Evolutionary conservation across 176 grass and related monocot species (phyloP).

Genomic region (Canna indica): DNA sequence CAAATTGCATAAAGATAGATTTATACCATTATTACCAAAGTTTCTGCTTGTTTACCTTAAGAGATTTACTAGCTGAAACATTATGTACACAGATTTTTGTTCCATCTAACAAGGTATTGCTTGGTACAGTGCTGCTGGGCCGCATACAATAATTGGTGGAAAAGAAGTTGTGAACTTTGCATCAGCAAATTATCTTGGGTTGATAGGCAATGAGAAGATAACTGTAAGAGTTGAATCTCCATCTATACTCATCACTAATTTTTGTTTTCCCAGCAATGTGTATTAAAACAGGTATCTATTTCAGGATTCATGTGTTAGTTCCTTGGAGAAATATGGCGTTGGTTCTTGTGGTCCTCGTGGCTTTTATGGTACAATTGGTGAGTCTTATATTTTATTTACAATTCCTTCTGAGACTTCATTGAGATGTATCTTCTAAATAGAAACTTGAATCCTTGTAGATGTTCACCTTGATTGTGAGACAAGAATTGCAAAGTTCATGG

Average conservation of each 20-base stretch:
- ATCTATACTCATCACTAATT: background rate
- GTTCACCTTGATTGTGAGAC: conserved; percentile 88
- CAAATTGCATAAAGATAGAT: background rate
- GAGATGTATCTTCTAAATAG: conserved; percentile 2
- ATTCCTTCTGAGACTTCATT: background rate
- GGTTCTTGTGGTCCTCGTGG: conserved; percentile 90
- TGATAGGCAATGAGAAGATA: conserved; percentile 82
- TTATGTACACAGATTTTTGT: background rate
- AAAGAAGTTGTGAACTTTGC: conserved; percentile 94
- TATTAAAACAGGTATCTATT: conserved; percentile 11
- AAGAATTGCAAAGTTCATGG: conserved; percentile 77
- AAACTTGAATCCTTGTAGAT: conserved; percentile 45
- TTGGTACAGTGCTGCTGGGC: conserved; percentile 62
- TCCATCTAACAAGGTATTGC: conserved; percentile 18
- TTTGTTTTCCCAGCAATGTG: background rate
- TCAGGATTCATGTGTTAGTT: conserved; percentile 80
- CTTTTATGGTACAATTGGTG: conserved; percentile 96
- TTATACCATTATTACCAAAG: too few species aligned
- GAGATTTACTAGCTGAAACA: background rate
- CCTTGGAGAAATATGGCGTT: conserved; percentile 95
- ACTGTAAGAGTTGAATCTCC: conserved; percentile 44
- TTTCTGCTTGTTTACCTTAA: background rate
- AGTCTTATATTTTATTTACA: conserved; percentile 15
- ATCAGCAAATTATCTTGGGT: conserved; percentile 89
- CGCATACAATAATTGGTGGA: conserved; percentile 69